phyloP scores from a whole-genome alignment of 441 rosid genomes.

The Melastoma candidum region DNA sequence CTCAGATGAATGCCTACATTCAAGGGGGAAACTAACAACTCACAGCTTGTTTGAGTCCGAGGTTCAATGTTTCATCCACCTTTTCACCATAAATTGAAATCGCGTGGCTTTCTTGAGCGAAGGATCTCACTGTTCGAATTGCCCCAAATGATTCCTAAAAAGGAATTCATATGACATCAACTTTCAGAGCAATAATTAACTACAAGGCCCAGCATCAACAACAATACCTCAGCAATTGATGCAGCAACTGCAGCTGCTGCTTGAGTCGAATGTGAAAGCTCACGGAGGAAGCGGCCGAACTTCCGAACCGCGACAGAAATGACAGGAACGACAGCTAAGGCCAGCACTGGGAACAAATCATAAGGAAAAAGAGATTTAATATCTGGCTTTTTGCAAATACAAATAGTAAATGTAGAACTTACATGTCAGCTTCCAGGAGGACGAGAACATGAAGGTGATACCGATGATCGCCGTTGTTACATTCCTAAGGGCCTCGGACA shows the following conservation, averaged over 20 bases:
- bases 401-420: slow-evolving; percentile 11
- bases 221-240: slow-evolving; percentile 81
- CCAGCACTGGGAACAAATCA: slow-evolving; percentile 39
- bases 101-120: slow-evolving; percentile 71
- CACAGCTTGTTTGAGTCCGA: slow-evolving; percentile 92
- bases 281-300: slow-evolving; percentile 78
- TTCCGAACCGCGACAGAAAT: slow-evolving; percentile 65
- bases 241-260: slow-evolving; percentile 94
- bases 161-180: neutral
- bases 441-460: slow-evolving; percentile 76
- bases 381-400: neutral
- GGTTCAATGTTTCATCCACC: slow-evolving; percentile 81
- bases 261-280: slow-evolving; percentile 85
- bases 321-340: slow-evolving; percentile 68
- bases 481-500: slow-evolving; percentile 83
- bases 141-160: slow-evolving; percentile 93
- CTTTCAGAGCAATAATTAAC: too few species aligned
- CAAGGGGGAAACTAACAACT: slow-evolving; percentile 11
- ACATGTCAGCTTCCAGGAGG: slow-evolving; percentile 95
- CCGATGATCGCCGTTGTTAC: slow-evolving; percentile 74
- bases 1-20: too few species aligned
- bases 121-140: slow-evolving; percentile 88
- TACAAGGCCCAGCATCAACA: too few species aligned
- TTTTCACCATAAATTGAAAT: slow-evolving; percentile 67
- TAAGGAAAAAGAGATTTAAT: neutral